Evolutionary conservation across 2,329 filamentous ascomycete species (phyloP).

Genomic region (Stachybotrys chlorohalonatus): DNA sequence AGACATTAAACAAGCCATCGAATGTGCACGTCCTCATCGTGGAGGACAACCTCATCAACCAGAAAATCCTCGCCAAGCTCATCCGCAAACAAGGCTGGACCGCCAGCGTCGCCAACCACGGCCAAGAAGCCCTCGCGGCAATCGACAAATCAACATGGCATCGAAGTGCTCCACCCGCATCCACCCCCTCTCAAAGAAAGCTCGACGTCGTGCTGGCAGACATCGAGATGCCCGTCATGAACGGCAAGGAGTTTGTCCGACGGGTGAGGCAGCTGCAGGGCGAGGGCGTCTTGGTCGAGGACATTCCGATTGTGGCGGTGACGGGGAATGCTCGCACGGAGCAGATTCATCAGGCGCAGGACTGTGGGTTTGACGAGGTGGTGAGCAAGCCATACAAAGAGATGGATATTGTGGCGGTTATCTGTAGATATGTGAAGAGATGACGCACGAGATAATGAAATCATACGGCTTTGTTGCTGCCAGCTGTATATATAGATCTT

Average conservation of each 20-base stretch:
- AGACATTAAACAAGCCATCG: not conserved
- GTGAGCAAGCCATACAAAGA: not conserved
- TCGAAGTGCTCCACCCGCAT: not conserved
- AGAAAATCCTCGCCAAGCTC: not conserved
- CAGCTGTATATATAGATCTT: too few relatives aligned
- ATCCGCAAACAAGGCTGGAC: not conserved
- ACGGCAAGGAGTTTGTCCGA: not conserved
- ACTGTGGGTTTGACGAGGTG: not conserved
- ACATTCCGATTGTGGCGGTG: not conserved
- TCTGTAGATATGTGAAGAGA: too few relatives aligned
- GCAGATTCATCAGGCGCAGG: not conserved
- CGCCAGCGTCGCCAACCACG: not conserved
- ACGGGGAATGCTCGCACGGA: not conserved
- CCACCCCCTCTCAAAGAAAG: not conserved
- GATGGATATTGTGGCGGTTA: too few relatives aligned
- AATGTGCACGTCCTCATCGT: not conserved
- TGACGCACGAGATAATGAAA: too few relatives aligned
- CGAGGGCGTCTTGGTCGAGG: not conserved
- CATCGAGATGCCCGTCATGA: conserved; percentile 1
- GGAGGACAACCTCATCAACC: not conserved
- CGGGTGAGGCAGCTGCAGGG: not conserved
- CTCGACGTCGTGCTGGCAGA: not conserved
- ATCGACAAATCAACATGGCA: conserved; percentile 9
- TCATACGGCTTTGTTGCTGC: too few relatives aligned
- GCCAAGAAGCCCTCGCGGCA: not conserved